A percentile compares a stretch with the other conserved stretches of the same genome.
phyloP scores from a whole-genome alignment of 2,329 filamentous ascomycete genomes.

The Colletotrichum trifolii region DNA sequence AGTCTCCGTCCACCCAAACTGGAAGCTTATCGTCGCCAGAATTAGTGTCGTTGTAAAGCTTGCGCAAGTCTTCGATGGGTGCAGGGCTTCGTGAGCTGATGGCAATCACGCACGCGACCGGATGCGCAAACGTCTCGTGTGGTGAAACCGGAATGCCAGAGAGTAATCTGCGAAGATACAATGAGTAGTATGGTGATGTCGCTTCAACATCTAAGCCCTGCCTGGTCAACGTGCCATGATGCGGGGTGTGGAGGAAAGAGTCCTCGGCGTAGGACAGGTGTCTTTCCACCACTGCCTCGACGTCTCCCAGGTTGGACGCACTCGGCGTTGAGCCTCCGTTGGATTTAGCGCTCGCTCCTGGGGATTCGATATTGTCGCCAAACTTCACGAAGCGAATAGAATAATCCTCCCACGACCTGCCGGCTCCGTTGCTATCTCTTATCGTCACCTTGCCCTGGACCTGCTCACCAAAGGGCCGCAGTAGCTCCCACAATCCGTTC shows the following conservation, averaged over 20 bases:
- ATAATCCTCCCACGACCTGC: slow-evolving; percentile 88
- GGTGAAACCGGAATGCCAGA: slow-evolving; percentile 82
- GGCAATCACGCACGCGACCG: slow-evolving; percentile 92
- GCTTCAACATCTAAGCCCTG: slow-evolving; percentile 58
- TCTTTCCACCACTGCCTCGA: slow-evolving; percentile 83
- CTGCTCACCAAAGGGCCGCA: slow-evolving; percentile 90
- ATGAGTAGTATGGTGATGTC: slow-evolving; percentile 82
- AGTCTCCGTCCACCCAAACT: slow-evolving; percentile 90
- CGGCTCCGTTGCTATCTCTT: slow-evolving; percentile 87
- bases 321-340: slow-evolving; percentile 43
- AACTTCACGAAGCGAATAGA: slow-evolving; percentile 86
- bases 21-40: slow-evolving; percentile 80
- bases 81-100: slow-evolving; percentile 88
- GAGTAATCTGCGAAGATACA: slow-evolving; percentile 86
- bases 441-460: slow-evolving; percentile 90
- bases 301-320: slow-evolving; percentile 63
- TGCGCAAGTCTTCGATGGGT: slow-evolving; percentile 88
- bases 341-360: slow-evolving; percentile 50
- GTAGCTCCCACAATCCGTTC: slow-evolving; percentile 82
- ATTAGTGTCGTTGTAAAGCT: slow-evolving; percentile 86
- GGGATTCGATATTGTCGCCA: slow-evolving; percentile 66
- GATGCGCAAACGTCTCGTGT: slow-evolving; percentile 94
- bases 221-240: slow-evolving; percentile 51
- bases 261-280: slow-evolving; percentile 82
- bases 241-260: slow-evolving; percentile 54